phyloP scores from a whole-genome alignment of 225 moss, liverwort and hornwort genomes.

The Pseudoscleropodium purum region DNA sequence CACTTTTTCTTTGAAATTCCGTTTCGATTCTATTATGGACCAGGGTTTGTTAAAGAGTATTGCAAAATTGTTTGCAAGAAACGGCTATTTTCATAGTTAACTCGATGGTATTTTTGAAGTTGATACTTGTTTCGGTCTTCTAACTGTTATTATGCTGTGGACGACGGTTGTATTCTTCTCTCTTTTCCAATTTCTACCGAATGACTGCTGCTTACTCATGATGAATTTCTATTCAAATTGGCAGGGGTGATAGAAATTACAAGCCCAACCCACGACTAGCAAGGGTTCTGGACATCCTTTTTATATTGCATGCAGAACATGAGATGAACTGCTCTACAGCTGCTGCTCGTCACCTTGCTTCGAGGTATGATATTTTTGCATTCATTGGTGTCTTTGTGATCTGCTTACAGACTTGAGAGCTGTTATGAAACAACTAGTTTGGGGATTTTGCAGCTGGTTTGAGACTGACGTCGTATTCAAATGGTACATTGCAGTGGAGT shows the following conservation, averaged over 20 bases:
- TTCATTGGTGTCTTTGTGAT: background rate
- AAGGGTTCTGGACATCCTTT: constrained; percentile 83
- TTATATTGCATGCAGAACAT: constrained; percentile 96
- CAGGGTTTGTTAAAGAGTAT: background rate
- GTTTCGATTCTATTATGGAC: background rate
- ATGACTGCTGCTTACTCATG: background rate
- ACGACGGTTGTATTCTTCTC: background rate
- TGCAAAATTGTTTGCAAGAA: background rate
- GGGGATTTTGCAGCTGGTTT: background rate
- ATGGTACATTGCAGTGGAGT: constrained; percentile 59
- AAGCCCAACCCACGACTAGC: constrained; percentile 82
- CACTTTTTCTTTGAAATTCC: background rate
- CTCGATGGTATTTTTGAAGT: background rate
- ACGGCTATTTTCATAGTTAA: background rate
- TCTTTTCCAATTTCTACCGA: background rate
- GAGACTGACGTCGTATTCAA: background rate
- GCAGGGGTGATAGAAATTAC: constrained; percentile 79
- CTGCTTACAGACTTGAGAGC: background rate
- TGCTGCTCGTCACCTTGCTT: constrained; percentile 94
- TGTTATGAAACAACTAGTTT: background rate
- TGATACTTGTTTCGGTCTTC: background rate
- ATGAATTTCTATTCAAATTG: background rate
- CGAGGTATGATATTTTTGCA: constrained; percentile 37
- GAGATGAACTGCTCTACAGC: constrained; percentile 99
- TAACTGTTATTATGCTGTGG: background rate